These are phyloP conservation scores for Aspergillus tamarii DNA, from an alignment of 2,329 filamentous ascomycete species.

Conservation along the genomic window DNA sequence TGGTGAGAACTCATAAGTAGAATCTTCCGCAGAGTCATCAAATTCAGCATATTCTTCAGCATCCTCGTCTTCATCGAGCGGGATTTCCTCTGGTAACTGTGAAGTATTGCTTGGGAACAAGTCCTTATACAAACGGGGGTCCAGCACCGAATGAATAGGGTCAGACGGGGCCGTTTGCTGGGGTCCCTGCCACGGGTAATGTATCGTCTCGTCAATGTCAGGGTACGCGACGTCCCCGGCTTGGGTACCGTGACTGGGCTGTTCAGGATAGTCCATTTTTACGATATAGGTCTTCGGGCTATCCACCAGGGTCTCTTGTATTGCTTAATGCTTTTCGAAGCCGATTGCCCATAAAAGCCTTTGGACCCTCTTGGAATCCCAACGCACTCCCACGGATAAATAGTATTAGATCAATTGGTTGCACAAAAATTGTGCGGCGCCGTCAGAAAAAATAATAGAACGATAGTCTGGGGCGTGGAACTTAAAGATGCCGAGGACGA, in stretches of 20 bases:
- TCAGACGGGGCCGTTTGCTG: constrained; percentile 21
- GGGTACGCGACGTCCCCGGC: constrained; percentile 33
- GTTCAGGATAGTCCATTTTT: constrained; percentile 26
- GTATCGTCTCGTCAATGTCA: constrained; percentile 36
- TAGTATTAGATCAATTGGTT: neutral
- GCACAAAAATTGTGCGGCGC: neutral
- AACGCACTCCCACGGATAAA: neutral
- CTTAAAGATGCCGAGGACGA: neutral
- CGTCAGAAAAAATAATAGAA: neutral
- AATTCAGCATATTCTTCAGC: constrained; percentile 10
- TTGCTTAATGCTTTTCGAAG: neutral
- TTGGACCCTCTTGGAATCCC: neutral
- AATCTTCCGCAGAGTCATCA: constrained; percentile 27
- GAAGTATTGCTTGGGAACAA: constrained; percentile 22
- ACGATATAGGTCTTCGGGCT: neutral
- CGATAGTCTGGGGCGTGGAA: neutral
- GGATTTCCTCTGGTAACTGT: constrained; percentile 16
- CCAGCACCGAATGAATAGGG: constrained; percentile 31
- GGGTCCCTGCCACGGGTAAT: constrained; percentile 37
- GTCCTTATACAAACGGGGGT: constrained; percentile 38
- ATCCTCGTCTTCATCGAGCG: constrained; percentile 17
- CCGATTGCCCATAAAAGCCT: constrained; percentile 6
- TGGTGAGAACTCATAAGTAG: constrained; percentile 28
- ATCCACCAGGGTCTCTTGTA: constrained; percentile 9
- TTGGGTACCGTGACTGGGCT: constrained; percentile 14